Percentiles rank a stretch among this genome's conserved stretches.
phyloP scores from a whole-genome alignment of 345 rosid species.

The Combretum micranthum region DNA sequence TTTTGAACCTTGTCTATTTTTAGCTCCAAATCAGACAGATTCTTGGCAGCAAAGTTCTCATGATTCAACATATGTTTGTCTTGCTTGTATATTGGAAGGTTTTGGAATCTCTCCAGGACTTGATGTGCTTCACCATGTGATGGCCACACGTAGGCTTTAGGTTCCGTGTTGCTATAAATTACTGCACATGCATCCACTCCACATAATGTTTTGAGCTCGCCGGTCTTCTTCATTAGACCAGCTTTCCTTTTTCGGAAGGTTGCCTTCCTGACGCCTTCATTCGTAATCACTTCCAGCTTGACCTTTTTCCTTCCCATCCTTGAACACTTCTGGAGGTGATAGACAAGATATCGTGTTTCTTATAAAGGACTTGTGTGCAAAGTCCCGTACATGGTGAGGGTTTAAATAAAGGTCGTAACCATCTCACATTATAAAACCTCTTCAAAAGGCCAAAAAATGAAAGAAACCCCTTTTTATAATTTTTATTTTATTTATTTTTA shows the following conservation, averaged over 20 bases:
- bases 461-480: too few relatives aligned
- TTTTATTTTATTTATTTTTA: too few relatives aligned
- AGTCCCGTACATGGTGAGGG: too few relatives aligned
- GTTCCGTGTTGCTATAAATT: constrained; percentile 16
- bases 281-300: constrained; percentile 26
- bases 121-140: constrained; percentile 11
- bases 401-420: too few relatives aligned
- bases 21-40: constrained; percentile 8
- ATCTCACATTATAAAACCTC: too few relatives aligned
- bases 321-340: too few relatives aligned
- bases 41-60: constrained; percentile 13
- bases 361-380: too few relatives aligned
- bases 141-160: constrained; percentile 35
- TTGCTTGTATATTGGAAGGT: constrained; percentile 18
- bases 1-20: constrained; percentile 11
- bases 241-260: constrained; percentile 34
- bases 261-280: constrained; percentile 25
- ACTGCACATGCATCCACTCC: constrained; percentile 36
- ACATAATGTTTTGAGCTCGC: constrained; percentile 35
- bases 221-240: constrained; percentile 37
- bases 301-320: constrained; percentile 31
- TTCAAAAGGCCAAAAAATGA: too few relatives aligned
- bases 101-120: constrained; percentile 16
- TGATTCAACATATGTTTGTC: constrained; percentile 34
- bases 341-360: too few relatives aligned